phyloP scores from a whole-genome alignment of 768 basidiomycete genomes.

The Suillus weaverae region DNA sequence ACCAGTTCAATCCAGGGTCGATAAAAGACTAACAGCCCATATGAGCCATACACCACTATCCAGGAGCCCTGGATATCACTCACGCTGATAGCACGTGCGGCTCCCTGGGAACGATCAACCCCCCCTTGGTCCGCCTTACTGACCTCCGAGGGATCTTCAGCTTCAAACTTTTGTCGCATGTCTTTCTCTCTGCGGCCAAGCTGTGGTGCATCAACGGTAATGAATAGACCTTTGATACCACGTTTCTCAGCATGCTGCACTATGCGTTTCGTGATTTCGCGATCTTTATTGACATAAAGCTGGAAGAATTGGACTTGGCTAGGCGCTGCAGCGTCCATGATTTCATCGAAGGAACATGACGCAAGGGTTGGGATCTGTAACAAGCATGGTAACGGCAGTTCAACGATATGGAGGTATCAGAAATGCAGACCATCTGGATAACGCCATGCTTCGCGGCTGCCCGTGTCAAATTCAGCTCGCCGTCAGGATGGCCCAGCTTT shows the following conservation, averaged over 20 bases:
- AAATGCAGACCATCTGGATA: constrained; percentile 58
- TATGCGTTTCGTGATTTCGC: constrained; percentile 75
- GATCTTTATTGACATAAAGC: constrained; percentile 85
- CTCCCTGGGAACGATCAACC: constrained; percentile 82
- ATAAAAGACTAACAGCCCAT: constrained; percentile 70
- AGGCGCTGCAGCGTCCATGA: constrained; percentile 78
- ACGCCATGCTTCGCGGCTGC: constrained; percentile 75
- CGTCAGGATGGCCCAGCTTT: constrained; percentile 91
- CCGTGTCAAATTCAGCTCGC: constrained; percentile 82
- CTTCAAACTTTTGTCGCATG: constrained; percentile 93
- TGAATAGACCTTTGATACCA: constrained; percentile 88
- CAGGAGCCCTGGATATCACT: constrained; percentile 17
- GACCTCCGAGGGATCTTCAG: constrained; percentile 39
- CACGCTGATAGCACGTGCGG: constrained; percentile 85
- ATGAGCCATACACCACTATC: neutral
- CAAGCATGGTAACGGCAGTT: neutral
- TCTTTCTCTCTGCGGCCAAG: constrained; percentile 91
- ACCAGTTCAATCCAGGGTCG: constrained; percentile 84
- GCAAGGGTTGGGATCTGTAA: constrained; percentile 85
- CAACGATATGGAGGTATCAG: constrained; percentile 1
- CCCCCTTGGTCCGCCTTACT: constrained; percentile 17
- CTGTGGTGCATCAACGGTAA: constrained; percentile 94
- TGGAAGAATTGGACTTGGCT: constrained; percentile 83
- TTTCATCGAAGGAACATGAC: constrained; percentile 90
- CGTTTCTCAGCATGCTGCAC: constrained; percentile 84